Evolutionary conservation across 169 alveolate genomes (phyloP).

Genomic region (Blepharisma undulans): DNA sequence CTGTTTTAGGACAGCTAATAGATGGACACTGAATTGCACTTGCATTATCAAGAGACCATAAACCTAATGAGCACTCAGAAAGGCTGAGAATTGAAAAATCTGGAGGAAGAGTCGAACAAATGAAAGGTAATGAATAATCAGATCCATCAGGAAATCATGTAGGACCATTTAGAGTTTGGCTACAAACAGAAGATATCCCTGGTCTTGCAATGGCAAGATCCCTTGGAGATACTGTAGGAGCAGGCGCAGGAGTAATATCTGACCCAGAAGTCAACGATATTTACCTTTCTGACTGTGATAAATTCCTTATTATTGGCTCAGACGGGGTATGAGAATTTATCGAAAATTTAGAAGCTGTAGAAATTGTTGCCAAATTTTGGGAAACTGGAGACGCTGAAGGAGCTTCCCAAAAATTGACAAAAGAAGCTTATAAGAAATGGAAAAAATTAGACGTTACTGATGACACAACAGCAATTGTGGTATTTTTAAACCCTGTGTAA

Average conservation of each 20-base stretch:
- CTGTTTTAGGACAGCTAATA: conserved; percentile 55
- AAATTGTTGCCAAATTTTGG: conserved; percentile 72
- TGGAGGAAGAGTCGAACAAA: conserved; percentile 64
- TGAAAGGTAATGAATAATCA: conserved; percentile 2
- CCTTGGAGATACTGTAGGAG: conserved; percentile 81
- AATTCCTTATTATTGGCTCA: conserved; percentile 79
- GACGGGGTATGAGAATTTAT: conserved; percentile 91
- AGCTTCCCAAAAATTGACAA: conserved; percentile 75
- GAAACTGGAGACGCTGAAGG: conserved; percentile 72
- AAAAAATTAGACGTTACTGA: conserved; percentile 81
- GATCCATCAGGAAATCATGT: conserved; percentile 55
- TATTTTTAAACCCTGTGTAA: conserved; percentile 59
- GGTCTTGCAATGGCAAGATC: conserved; percentile 85
- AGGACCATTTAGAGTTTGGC: conserved; percentile 82
- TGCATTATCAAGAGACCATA: conserved; percentile 70
- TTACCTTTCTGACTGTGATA: conserved; percentile 60
- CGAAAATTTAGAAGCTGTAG: conserved; percentile 57
- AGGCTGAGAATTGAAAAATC: conserved; percentile 54
- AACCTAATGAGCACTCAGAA: conserved; percentile 70
- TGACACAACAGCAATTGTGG: conserved; percentile 84
- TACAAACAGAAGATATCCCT: conserved; percentile 71
- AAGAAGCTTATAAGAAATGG: conserved; percentile 77
- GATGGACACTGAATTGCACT: background rate
- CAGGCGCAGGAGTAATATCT: conserved; percentile 74
- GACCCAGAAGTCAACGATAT: conserved; percentile 61